These are phyloP conservation scores for Calocybe gambosa DNA, from an alignment of 1,284 basidiomycete genomes.

Conservation along the genomic window DNA sequence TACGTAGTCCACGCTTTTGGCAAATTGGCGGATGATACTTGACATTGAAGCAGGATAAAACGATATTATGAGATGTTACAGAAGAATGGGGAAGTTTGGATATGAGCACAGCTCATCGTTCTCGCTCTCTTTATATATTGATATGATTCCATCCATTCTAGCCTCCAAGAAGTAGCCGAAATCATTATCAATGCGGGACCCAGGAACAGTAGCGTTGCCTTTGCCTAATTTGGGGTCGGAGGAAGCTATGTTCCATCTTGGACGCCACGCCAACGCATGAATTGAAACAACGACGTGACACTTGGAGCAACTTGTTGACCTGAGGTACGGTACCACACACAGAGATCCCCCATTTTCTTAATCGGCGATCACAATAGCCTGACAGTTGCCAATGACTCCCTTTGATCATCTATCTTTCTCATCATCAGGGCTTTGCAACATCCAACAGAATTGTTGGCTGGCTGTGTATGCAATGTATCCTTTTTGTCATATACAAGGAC, in stretches of 20 bases:
- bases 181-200: too few species aligned
- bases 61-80: constrained; percentile 9
- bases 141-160: not conserved
- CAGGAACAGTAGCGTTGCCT: not conserved
- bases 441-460: not conserved
- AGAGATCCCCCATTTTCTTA: not conserved
- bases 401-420: not conserved
- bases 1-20: constrained; percentile 20
- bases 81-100: not conserved
- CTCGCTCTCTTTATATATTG: not conserved
- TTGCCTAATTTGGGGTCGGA: not conserved
- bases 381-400: not conserved
- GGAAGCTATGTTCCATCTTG: not conserved
- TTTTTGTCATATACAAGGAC: too few species aligned
- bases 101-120: not conserved
- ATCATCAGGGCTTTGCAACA: not conserved
- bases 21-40: constrained; percentile 1
- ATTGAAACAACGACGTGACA: not conserved
- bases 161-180: not conserved
- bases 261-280: not conserved
- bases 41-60: not conserved
- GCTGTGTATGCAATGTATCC: not conserved
- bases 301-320: not conserved
- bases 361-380: not conserved
- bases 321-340: not conserved